A percentile compares a stretch with the other conserved stretches of the same genome.
These are phyloP conservation scores for Dictyophora rubrovolvata DNA, from an alignment of 768 basidiomycete species.

Conservation along the genomic window DNA sequence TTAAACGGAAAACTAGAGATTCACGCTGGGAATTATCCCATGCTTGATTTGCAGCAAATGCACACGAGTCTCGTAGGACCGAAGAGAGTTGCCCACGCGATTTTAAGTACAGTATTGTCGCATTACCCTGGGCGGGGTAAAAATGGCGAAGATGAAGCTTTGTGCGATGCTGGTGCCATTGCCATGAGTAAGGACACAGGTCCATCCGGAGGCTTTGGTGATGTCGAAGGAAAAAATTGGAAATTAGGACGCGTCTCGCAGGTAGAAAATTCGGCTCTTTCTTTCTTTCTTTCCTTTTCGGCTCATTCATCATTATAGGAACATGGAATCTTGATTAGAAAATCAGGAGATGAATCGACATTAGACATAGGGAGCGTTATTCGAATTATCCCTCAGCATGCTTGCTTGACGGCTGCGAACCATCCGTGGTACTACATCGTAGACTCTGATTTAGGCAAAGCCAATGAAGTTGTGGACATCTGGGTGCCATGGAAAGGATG, in stretches of 20 bases:
- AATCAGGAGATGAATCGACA: conserved; percentile 14
- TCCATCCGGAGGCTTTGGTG: conserved; percentile 59
- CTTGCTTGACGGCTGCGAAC: conserved; percentile 71
- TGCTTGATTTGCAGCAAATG: conserved; percentile 77
- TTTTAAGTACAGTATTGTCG: conserved; percentile 68
- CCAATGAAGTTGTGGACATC: conserved; percentile 54
- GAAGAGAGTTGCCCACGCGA: conserved; percentile 50
- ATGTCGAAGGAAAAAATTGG: conserved; percentile 57
- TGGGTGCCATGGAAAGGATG: conserved; percentile 93
- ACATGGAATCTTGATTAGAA: conserved; percentile 58
- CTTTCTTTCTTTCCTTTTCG: conserved; percentile 11
- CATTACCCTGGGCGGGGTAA: conserved; percentile 61
- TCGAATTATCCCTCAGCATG: conserved; percentile 76
- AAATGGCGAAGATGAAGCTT: conserved; percentile 56
- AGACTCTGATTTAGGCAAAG: conserved; percentile 45
- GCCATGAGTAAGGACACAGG: conserved; percentile 86
- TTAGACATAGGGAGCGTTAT: conserved; percentile 46
- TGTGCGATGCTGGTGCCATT: conserved; percentile 76
- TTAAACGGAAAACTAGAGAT: conserved; percentile 61
- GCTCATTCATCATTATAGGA: conserved; percentile 26
- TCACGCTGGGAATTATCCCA: conserved; percentile 76
- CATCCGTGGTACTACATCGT: conserved; percentile 81
- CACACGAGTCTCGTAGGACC: conserved; percentile 57
- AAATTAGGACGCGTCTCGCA: conserved; percentile 55
- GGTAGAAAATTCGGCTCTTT: conserved; percentile 18